phyloP scores from a whole-genome alignment of 176 grass and related monocot genomes.

The Oryza longistaminata region DNA sequence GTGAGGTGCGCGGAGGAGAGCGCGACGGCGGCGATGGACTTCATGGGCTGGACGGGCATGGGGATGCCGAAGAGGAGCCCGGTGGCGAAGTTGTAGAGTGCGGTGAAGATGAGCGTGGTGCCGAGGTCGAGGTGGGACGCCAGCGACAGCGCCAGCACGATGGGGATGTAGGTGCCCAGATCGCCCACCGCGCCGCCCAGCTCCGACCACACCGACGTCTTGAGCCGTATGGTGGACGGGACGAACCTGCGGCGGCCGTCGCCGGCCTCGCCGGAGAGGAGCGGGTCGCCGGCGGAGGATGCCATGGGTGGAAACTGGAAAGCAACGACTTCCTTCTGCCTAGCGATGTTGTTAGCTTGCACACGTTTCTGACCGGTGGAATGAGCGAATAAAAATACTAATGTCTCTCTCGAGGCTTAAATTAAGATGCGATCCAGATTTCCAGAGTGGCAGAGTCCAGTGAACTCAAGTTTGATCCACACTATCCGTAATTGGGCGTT shows the following conservation, averaged over 20 bases:
- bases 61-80: slow-evolving; percentile 85
- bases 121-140: slow-evolving; percentile 67
- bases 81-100: slow-evolving; percentile 78
- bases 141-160: slow-evolving; percentile 76
- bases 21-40: slow-evolving; percentile 88
- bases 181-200: slow-evolving; percentile 78
- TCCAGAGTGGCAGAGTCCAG: background rate
- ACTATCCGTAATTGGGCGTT: background rate
- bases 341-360: background rate
- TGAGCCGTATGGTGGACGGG: slow-evolving; percentile 40
- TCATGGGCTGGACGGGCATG: slow-evolving; percentile 98
- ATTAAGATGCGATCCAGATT: slow-evolving; percentile 18
- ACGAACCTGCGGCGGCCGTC: slow-evolving; percentile 4
- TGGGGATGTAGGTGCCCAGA: slow-evolving; percentile 90
- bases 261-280: slow-evolving; percentile 38
- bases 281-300: slow-evolving; percentile 29
- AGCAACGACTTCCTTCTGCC: slow-evolving; percentile 13
- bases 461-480: background rate
- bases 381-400: slow-evolving; percentile 1
- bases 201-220: slow-evolving; percentile 70
- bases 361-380: slow-evolving; percentile 7
- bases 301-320: background rate
- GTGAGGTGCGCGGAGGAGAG: slow-evolving; percentile 74
- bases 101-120: slow-evolving; percentile 87
- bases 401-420: background rate